Evolutionary conservation across 805 yeast species (phyloP), one percentile per base, ranked within the genome.

Genomic region (Yarrowia keelungensis): DNA sequence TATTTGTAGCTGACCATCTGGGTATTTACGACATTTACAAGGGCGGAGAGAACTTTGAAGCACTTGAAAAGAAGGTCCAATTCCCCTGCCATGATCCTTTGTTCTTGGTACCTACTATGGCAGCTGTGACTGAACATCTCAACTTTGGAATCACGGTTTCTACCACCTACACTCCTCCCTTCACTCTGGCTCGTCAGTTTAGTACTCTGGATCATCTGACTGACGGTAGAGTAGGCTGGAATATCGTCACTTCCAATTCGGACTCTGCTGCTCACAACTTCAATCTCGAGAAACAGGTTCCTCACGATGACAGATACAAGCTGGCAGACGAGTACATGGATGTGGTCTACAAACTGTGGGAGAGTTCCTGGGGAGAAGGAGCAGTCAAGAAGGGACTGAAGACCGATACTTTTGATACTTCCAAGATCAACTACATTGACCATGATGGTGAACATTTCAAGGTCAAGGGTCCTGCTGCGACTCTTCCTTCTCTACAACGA

Each of bases 201-300:
- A 82, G 83, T 9, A 81, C 85, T 0, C 74, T 82, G 54, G 85
- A 82, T 69, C 82, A 81, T 69, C 75, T 81, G 43, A 78, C 82
- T 9, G 74, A 75, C 8, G 85, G 84, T 2, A 75, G 85, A 71
- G 74, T 82, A 62, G 85, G 84, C n/a, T 82, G 85, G 85, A 82
- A 82, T 71, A 78, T 82, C 32, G 84, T 82, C 35, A 78, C 83
- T 8, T 79, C 83, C 0, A 81, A 81, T 68, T 75, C 80, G 65
- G 83, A 81, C 56, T 77, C 81, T 72, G 84, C 82, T 5, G 80
- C 84, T 2, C 73, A 79, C 69, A 80, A 81, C 66, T 70, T 80
- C 46, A 80, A 80, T 70, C 79, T 79, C 5, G 77, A 76, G 51
- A 50, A 71, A 7, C 74, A 79, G 42, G 82, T 83, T 14, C 77